Evolutionary conservation across 208 protist species (phyloP).

Genomic region (Trypanosoma grayi): DNA sequence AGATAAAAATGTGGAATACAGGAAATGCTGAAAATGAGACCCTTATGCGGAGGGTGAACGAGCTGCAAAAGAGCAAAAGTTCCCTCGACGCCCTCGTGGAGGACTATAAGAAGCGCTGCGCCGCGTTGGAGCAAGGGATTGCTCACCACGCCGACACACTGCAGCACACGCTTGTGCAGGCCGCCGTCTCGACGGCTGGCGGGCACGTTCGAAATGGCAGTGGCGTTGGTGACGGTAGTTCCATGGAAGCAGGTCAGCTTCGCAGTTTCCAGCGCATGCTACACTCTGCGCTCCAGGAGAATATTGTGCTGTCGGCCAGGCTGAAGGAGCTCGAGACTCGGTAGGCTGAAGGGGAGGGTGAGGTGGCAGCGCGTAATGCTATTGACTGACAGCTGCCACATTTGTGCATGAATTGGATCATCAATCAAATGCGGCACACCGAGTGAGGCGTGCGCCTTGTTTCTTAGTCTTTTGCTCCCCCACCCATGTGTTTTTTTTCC

Average conservation of each 20-base stretch:
- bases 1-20: conserved; percentile 45
- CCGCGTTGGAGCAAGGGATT: conserved; percentile 30
- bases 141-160: conserved; percentile 32
- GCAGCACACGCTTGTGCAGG: conserved; percentile 22
- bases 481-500: too few species aligned
- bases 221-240: not conserved
- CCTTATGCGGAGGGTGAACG: conserved; percentile 38
- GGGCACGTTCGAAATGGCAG: conserved; percentile 1
- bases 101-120: conserved; percentile 38
- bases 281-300: conserved; percentile 59
- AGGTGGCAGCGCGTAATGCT: not conserved
- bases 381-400: not conserved
- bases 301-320: conserved; percentile 49
- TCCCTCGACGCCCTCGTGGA: conserved; percentile 37
- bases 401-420: too few species aligned
- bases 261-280: conserved; percentile 59
- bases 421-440: too few species aligned
- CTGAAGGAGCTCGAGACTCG: conserved; percentile 23
- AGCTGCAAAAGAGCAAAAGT: conserved; percentile 66
- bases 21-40: conserved; percentile 65
- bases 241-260: conserved; percentile 32
- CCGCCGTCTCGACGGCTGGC: conserved; percentile 17
- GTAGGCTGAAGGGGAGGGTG: not conserved
- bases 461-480: too few species aligned
- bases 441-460: too few species aligned